A percentile compares a stretch with the other conserved stretches of the same genome.
phyloP scores from a whole-genome alignment of 495 filamentous ascomycete genomes.

The Lophium mytilinum region DNA sequence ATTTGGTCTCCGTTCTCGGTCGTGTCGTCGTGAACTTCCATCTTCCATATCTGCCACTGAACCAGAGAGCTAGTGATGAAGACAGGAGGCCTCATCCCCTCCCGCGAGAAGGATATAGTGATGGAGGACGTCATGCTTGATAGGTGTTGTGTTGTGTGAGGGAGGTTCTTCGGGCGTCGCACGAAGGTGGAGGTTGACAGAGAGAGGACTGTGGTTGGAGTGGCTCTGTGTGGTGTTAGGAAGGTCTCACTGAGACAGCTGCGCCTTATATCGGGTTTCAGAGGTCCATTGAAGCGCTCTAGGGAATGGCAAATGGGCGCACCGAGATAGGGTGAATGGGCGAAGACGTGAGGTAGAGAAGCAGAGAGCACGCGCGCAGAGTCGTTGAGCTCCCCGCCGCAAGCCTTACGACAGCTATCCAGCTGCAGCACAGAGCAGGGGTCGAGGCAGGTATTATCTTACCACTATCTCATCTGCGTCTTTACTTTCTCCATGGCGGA shows the following conservation, averaged over 20 bases:
- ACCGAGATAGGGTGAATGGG: too few relatives aligned
- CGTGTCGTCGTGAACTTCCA: conserved; percentile 37
- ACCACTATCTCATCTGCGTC: too few relatives aligned
- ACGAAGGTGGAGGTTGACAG: background rate
- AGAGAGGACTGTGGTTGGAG: background rate
- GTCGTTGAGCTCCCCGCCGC: too few relatives aligned
- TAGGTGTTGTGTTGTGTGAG: background rate
- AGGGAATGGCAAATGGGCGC: too few relatives aligned
- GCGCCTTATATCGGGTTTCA: too few relatives aligned
- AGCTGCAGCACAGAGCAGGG: too few relatives aligned
- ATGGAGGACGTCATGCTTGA: conserved; percentile 22
- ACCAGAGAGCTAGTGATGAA: conserved; percentile 61
- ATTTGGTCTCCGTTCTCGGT: conserved; percentile 24
- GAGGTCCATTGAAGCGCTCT: too few relatives aligned
- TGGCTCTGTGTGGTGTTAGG: background rate
- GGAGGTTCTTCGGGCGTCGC: background rate
- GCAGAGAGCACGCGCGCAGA: too few relatives aligned
- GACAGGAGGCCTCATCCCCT: conserved; percentile 51
- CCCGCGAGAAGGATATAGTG: conserved; percentile 50
- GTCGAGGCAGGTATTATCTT: too few relatives aligned
- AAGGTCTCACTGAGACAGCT: background rate
- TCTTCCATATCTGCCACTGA: conserved; percentile 55
- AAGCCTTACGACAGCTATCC: too few relatives aligned
- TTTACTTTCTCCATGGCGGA: too few relatives aligned
- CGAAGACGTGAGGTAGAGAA: too few relatives aligned